Base-by-base conservation (phyloP, 2,329 filamentous ascomycete species). In the Diplodia corticola region DNA sequence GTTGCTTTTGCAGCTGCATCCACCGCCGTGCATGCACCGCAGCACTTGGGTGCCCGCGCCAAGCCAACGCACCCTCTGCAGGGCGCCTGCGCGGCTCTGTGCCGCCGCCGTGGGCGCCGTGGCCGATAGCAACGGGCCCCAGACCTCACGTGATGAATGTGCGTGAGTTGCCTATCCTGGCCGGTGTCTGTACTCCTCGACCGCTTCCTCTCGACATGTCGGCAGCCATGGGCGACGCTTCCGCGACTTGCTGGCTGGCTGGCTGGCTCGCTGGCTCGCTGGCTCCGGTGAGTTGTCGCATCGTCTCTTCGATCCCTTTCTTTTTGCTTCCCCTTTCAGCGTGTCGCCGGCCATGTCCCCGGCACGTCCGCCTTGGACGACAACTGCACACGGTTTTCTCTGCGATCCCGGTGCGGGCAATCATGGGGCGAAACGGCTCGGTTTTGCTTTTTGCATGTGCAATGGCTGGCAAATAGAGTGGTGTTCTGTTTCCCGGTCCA, bases 1-100 rank as follows among this genome's bases (percentile, higher is more conserved):
- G 28, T 61, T 61, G 57, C 40, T 61, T 49, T 61, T 60, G 9
- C 20, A 35, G 53, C 35, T 50, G 48, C 48, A 50, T 24, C 48
- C 48, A 20, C 6, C 40, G 20, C 17, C 40, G 6, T n/a, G 40
- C 40, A 44, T 44, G 40, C 40, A 44, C 40, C 37, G 17, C 40
- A 44, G n/a, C 40, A 44, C n/a, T 44, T 44, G 17, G 6, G 4
- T 44, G 40, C 40, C 40, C 40, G 40, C 40, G 17, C 40, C 40
- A n/a, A 17, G 17, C 17, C 40, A 44, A 44, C n/a, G n/a, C 40
- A 44, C 12, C 40, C 40, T 44, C 40, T 44, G 40, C 40, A 44
- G 40, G 50, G 50, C 15, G 50, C 26, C 24, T n/a, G 26, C 26
- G 50, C 24, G 26, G 48, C 48, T 28, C 22, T 26, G 48, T 17